Percentiles rank a stretch among this genome's conserved stretches.
phyloP scores from a whole-genome alignment of 139 green algal genomes.

The Coelastrella sp. region DNA sequence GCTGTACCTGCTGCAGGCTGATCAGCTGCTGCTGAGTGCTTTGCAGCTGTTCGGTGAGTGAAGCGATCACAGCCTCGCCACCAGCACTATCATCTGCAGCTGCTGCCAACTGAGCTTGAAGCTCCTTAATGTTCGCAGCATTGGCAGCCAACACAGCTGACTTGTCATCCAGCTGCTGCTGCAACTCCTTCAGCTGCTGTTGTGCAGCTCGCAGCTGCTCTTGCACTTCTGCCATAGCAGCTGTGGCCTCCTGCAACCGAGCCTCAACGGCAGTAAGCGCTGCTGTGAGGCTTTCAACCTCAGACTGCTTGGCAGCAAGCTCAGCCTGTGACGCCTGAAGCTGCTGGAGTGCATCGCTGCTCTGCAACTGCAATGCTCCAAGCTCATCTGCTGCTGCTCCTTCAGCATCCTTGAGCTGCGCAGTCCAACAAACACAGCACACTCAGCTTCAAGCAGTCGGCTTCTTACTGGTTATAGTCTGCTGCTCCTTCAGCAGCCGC shows the following conservation, averaged over 20 bases:
- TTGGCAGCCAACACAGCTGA: not conserved
- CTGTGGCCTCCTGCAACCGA: not conserved
- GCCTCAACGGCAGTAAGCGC: not conserved
- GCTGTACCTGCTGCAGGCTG: too few relatives aligned
- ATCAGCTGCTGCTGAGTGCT: slow-evolving; percentile 1
- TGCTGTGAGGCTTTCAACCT: not conserved
- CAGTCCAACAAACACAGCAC: not conserved
- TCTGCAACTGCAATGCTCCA: not conserved
- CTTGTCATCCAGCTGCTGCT: not conserved
- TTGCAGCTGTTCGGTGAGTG: not conserved
- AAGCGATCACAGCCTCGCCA: not conserved
- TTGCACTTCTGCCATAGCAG: not conserved
- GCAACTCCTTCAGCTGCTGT: slow-evolving; percentile 13
- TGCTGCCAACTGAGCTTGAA: slow-evolving; percentile 7
- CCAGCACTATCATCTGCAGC: not conserved
- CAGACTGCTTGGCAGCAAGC: slow-evolving; percentile 2
- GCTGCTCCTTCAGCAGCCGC: too few relatives aligned
- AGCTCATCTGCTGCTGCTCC: not conserved
- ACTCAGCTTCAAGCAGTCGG: too few relatives aligned
- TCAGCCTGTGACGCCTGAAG: not conserved
- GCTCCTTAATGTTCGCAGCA: not conserved
- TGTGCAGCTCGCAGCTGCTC: slow-evolving; percentile 3
- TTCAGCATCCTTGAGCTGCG: not conserved
- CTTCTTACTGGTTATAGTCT: too few relatives aligned
- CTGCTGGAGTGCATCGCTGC: not conserved